Base-by-base conservation (phyloP, 208 protist species). In the Acanthamoeba culbertsoni region DNA sequence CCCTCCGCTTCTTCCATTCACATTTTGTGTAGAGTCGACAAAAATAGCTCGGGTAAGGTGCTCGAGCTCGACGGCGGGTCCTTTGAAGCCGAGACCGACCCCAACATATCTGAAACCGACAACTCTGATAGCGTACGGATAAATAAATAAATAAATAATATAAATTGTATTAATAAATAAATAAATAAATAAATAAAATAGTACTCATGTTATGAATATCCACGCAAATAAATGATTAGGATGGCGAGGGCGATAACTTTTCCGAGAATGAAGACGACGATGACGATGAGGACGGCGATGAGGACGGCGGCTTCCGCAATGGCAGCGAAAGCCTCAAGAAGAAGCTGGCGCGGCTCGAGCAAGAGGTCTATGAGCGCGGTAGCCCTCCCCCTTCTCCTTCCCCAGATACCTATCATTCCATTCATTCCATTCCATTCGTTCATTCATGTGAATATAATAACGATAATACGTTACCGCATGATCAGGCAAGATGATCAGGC, bases 1-100 rank as follows among this genome's bases (percentile, higher is more conserved):
- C n/a, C n/a, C n/a, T n/a, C n/a, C n/a, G n/a, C n/a, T n/a, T n/a
- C n/a, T n/a, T n/a, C n/a, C n/a, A n/a, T n/a, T n/a, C n/a, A n/a
- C n/a, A n/a, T n/a, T n/a, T n/a, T 35, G 14, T 57, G 1, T 35
- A 92, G 57, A 42, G 37, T 92, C 28, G 57, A 73, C 40, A 75
- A 92, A 37, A 73, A 91, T 23, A n/a, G 57, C 10, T 92, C 86
- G 26, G 26, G 28, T 12, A 68, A 75, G 40, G 46, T 75, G 6
- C 35, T 92, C 7, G 51, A 65, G 12, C 18, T 73, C 20, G 51
- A 75, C 12, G 42, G 42, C 43, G 86, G 86, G n/a, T 51, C 51
- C n/a, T 92, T 92, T 46, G 86, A 92, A 53, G 86, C 59, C 43
- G 86, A 92, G 73, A 92, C 86, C 12, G 86, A 92, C n/a, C 86